Conservation (phyloP, 2,329 filamentous ascomycete genomes). For the Xylariomycetidae sp. region DNA sequence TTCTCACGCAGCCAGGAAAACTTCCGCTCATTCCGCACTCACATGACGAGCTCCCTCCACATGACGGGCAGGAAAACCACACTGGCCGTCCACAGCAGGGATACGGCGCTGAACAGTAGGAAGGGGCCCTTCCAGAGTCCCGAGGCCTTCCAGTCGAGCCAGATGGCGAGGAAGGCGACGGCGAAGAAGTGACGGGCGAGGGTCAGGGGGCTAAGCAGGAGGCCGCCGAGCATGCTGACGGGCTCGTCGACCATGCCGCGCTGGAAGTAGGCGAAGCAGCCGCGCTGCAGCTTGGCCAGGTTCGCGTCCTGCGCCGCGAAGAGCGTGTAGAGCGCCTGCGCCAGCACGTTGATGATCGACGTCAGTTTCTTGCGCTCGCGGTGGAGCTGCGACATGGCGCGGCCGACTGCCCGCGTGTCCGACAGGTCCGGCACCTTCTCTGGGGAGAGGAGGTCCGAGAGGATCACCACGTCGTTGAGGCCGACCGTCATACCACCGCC, state of each 20-base stretch:
- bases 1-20: no score
- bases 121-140: constrained; percentile 58
- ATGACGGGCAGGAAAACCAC: constrained; percentile 81
- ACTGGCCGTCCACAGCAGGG: constrained; percentile 76
- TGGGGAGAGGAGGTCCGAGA: constrained; percentile 70
- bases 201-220: constrained; percentile 71
- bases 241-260: constrained; percentile 72
- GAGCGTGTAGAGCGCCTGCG: constrained; percentile 84
- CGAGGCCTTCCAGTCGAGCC: constrained; percentile 52
- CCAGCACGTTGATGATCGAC: constrained; percentile 94
- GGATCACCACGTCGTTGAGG: constrained; percentile 82
- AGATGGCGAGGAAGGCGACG: constrained; percentile 85
- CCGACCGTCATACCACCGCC: constrained; percentile 98
- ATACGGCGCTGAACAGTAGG: constrained; percentile 58
- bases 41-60: constrained; percentile 59
- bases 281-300: constrained; percentile 75
- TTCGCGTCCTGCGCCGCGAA: constrained; percentile 81
- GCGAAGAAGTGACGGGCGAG: constrained; percentile 93
- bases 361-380: constrained; percentile 80
- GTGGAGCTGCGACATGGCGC: constrained; percentile 73
- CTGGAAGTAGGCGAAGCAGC: constrained; percentile 92
- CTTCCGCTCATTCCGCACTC: no score
- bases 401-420: constrained; percentile 60
- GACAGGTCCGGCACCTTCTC: constrained; percentile 62
- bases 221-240: constrained; percentile 73